Evolutionary conservation across 2,329 filamentous ascomycete genomes (phyloP), one percentile per base, ranked within the genome.

Genomic region (Madurella mycetomatis): DNA sequence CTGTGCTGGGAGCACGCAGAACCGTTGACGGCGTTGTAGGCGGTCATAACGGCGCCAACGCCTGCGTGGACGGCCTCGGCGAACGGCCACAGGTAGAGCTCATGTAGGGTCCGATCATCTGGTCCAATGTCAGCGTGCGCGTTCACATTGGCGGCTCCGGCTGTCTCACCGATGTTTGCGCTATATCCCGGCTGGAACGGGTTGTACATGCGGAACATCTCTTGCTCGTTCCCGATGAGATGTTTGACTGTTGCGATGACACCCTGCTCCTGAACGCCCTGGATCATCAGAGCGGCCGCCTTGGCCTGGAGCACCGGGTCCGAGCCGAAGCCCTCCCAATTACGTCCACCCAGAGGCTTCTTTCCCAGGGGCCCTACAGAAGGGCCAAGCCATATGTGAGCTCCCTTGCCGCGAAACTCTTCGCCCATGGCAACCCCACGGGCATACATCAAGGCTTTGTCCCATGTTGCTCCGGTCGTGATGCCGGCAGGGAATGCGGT

Each of bases 161-260:
- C 12, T 4, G 1, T 55, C 65, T 44, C 43, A 69, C 68, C 68
- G 76, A 84, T 79, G 76, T 70, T 70, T 19, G 67, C 57, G 56
- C 86, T 90, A 60, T 82, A 82, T 0, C 72, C 79, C 7, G 72
- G 65, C 65, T 80, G 75, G 2, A 80, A 57, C 1, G 73, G 68
- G 60, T 79, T 79, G 64, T 79, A 80, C 77, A 80, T 83, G 64
- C 79, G 77, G 63, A 81, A 67, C 43, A 85, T 80, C 66, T 85
- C 82, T 73, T 91, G 89, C 71, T 90, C 87, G 63, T 92, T 88
- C 47, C 73, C 79, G 55, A 90, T 81, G 67, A 76, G 87, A 67
- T 92, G 88, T 76, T 92, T 92, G 45, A 87, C 86, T 64, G 87
- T 91, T 57, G 91, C 90, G 71, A 95, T 87, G 50, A 92, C 82